Percentiles rank a stretch among this genome's conserved stretches.
Conservation (phyloP, 352 stramenopile genomes). For the Pythium monospermum region DNA sequence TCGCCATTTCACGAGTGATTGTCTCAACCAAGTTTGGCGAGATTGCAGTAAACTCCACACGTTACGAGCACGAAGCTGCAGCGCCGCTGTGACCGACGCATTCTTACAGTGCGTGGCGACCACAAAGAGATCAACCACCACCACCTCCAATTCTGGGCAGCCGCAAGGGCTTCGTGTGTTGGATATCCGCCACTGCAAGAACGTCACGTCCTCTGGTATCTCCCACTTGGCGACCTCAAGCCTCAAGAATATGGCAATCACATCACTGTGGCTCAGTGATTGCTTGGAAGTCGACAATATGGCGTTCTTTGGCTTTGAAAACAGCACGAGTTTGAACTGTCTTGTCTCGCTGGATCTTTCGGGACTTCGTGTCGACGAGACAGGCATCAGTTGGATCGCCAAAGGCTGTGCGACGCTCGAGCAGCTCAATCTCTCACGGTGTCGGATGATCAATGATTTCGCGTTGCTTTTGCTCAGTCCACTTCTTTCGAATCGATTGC, state of each 20-base stretch:
- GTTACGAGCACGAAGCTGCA: slow-evolving; percentile 36
- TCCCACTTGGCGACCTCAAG: slow-evolving; percentile 40
- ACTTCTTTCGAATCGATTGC: slow-evolving; percentile 24
- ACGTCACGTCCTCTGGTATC: slow-evolving; percentile 57
- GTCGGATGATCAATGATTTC: slow-evolving; percentile 50
- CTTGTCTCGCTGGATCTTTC: slow-evolving; percentile 37
- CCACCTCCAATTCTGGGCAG: no score
- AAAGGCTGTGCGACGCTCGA: slow-evolving; percentile 42
- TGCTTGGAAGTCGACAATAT: slow-evolving; percentile 61
- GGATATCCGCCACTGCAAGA: slow-evolving; percentile 57
- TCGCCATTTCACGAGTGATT: slow-evolving; percentile 47
- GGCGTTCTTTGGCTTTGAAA: slow-evolving; percentile 74
- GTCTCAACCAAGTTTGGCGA: slow-evolving; percentile 47
- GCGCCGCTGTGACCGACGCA: slow-evolving; percentile 42
- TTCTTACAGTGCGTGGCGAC: slow-evolving; percentile 52
- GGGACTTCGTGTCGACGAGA: slow-evolving; percentile 52
- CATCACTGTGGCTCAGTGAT: slow-evolving; percentile 36
- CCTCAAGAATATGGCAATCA: slow-evolving; percentile 27
- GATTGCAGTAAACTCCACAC: slow-evolving; percentile 50
- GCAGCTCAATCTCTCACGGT: slow-evolving; percentile 44
- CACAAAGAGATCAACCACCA: slow-evolving; percentile 38
- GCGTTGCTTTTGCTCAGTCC: slow-evolving; percentile 45
- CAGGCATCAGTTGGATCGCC: slow-evolving; percentile 61
- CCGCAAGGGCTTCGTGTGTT: slow-evolving; percentile 26
- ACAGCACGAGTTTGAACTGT: slow-evolving; percentile 23